Evolutionary conservation across 371 early-diverging fungal species (phyloP), one percentile per base, ranked within the genome.

Genomic region (Circinella umbellata): DNA sequence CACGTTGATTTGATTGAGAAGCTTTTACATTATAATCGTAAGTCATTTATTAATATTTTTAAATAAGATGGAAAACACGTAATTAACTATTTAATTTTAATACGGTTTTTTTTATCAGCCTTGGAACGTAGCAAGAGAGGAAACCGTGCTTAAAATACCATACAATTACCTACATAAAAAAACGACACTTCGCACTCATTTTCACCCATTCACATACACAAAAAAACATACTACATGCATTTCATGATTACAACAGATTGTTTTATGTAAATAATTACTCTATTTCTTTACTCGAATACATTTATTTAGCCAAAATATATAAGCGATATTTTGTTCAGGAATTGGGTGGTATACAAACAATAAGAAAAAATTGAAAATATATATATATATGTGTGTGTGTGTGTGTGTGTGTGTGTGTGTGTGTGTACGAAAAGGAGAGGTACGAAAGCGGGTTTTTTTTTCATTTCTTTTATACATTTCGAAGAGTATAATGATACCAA

Each of bases 1-100:
- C 99, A 99, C 80, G 99, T 99, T 46, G 99, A 99, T 74, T 88
- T 99, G 77, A 99, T 99, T 80, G 99, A 99, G 78, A 99, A 99
- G 82, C 87, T 99, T 38, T 81, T 99, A 64, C 95, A 98, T 79
- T 99, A 95, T 82, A 96, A 96, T 76, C 89, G 92, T 92, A 86
- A 85, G 91, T 86, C 18, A 15, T 13, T 42, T 42, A 9, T 1
- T 42, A 42, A 42, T 42, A 42, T 42, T 9, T 42, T 9, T 42
- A 9, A 8, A 6, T 17, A 51, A 51, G 15, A 51, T 51, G 51
- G 51, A n/a, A 9, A 14, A 14, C 51, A n/a, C n/a, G 14, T 5
- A 51, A 51, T 13, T 17, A n/a, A 14, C 15, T 14, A 13, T 5
- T 51, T n/a, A 6, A 51, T 51, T 15, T 13, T 51, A 51, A 13